Evolutionary conservation across 306 rosid genomes (phyloP).

Genomic region (Clitoria ternatea): DNA sequence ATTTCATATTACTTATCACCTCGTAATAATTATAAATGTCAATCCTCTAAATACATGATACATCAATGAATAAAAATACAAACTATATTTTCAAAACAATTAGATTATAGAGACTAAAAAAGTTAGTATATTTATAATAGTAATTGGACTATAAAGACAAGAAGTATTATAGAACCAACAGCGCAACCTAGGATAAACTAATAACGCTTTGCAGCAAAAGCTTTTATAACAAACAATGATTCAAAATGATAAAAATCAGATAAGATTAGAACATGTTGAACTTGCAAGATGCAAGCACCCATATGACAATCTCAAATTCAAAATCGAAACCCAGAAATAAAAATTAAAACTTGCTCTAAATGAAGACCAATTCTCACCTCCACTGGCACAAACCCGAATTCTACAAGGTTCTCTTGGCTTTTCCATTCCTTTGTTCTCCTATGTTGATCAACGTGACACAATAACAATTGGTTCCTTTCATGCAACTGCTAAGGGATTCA

Average conservation of each 20-base stretch:
- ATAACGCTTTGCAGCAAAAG: background rate
- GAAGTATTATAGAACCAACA: conserved; percentile 8
- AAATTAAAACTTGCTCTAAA: background rate
- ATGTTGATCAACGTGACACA: conserved; percentile 52
- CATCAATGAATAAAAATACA: too few species aligned
- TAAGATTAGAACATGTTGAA: conserved; percentile 12
- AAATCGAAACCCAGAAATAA: conserved; percentile 14
- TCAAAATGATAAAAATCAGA: background rate
- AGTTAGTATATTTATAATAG: too few species aligned
- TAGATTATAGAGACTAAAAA: too few species aligned
- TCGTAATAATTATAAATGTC: too few species aligned
- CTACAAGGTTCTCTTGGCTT: conserved; percentile 40
- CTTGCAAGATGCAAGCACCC: conserved; percentile 15
- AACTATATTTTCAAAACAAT: too few species aligned
- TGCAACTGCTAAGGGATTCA: conserved; percentile 57
- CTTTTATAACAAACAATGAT: background rate
- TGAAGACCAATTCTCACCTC: conserved; percentile 13
- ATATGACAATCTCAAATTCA: conserved; percentile 8
- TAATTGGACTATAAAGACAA: background rate
- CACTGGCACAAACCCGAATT: conserved; percentile 3
- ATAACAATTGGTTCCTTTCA: conserved; percentile 74
- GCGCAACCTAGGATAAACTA: background rate
- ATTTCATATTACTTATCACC: too few species aligned
- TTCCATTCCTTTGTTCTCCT: conserved; percentile 53
- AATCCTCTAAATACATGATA: too few species aligned